Base-by-base conservation (phyloP, 1,139 yeast genomes). In the Sugiyamaella sp. region DNA sequence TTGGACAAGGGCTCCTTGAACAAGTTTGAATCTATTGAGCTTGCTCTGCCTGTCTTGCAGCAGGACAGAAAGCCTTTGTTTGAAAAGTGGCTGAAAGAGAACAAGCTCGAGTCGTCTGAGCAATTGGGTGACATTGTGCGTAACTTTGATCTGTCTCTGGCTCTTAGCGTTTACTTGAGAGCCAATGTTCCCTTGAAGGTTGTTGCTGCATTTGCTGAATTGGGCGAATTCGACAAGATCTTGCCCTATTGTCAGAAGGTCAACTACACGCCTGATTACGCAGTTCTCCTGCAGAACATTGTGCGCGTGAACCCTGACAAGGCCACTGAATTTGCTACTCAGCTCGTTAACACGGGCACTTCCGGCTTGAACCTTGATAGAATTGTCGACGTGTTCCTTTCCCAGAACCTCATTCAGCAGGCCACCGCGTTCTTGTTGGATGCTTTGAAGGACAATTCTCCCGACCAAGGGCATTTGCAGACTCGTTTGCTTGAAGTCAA, bases 391-490 rank as follows among this genome's bases (percentile, higher is more conserved):
- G 86, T 93, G 59, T 95, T 95, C 79, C 85, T 95, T 72, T 85
- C 96, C 43, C 98, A 93, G 72, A 91, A 93, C 73, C 86, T 84
- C 68, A 84, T 93, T 65, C 99, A 91, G 75, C 99, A 93, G 77
- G 99, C 98, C 69, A 95, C 99, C 42, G 97, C 99, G n/a, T 89
- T 95, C 76, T 78, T 95, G 66, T 79, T 95, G 66, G 99, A 95
- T 73, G 98, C 98, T 8, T 80, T 95, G 70, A 93, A 93, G 76
- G 89, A 86, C 61, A 97, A 95, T 73, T 80, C 85, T 42, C 98
- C 99, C 50, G 89, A 93, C 59, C 97, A 93, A 69, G 98, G 97
- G 16, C 96, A 90, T 67, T 78, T 95, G 68, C 99, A 95, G 78
- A 95, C 99, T 14, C 84, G 95, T 68, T 84, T 95, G 52, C 81